Evolutionary conservation across 768 basidiomycete genomes (phyloP), one percentile per base, ranked within the genome.

Genomic region (Sutorius australiensis): DNA sequence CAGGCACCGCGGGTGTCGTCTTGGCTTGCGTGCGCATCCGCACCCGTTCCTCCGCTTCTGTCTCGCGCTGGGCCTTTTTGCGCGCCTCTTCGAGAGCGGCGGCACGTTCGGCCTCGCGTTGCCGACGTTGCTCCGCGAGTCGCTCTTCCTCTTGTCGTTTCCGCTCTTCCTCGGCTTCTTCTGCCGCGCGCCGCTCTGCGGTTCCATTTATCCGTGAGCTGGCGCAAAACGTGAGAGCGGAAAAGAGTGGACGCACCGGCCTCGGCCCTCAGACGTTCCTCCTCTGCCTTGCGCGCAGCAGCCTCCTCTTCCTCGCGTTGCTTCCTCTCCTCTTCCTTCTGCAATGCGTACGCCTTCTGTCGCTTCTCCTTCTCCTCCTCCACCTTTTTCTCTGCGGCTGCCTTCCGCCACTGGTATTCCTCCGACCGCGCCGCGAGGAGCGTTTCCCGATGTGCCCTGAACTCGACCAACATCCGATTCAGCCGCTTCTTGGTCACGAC

Each of bases 321-420:
- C 13, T 60, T 57, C 47, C 72, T 76, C 59, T 78, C 77, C 34
- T 68, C 71, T 59, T 80, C 82, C 33, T 40, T 71, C 69, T 87
- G 78, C 66, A 82, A 86, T 62, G 81, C 84, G 57, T 83, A 73
- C 53, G 75, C 73, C 58, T 77, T 77, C 54, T 76, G 76, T 59
- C 86, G 76, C 77, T 85, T 87, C 43, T 79, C 78, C 77, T 93
- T 95, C 75, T 95, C 93, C 65, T 89, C 85, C 54, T 83, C 84
- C 49, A 93, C 83, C 78, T 86, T 92, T 68, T 72, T 75, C 59
- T 72, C 61, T 3, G 92, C 87, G 13, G 0, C 27, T 24, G 69
- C 71, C 41, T 77, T 81, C 58, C 77, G 69, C 63, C 74, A 81
- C 69, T 76, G 77, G 46, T 83, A 89, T 66, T 92, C 89, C 32